A percentile compares a stretch with the other conserved stretches of the same genome.
Evolutionary conservation across 148 eudicot genomes (phyloP).

Genomic region (Bassia scoparia): DNA sequence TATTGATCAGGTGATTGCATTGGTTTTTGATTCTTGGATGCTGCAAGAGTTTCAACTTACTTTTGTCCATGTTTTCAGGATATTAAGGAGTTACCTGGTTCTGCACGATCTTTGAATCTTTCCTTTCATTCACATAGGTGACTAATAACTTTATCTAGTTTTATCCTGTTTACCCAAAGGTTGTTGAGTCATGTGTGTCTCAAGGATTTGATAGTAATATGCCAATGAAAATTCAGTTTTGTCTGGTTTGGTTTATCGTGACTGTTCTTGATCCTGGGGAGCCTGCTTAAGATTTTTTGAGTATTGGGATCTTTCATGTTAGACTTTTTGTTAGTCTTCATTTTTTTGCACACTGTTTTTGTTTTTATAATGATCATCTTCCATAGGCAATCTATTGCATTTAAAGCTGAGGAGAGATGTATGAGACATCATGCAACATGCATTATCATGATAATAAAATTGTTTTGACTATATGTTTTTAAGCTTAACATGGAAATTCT

Average conservation of each 20-base stretch:
- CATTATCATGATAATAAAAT: not conserved
- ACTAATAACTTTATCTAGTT: conserved; percentile 21
- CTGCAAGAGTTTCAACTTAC: not conserved
- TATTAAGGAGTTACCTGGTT: conserved; percentile 17
- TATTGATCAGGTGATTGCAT: no score
- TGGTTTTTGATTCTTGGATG: not conserved
- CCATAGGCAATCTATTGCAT: not conserved
- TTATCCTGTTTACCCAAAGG: not conserved
- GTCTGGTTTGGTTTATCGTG: not conserved
- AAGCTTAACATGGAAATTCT: conserved; percentile 3
- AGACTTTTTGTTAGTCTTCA: not conserved
- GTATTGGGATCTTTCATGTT: not conserved
- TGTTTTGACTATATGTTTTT: conserved; percentile 18
- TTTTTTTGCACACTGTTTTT: not conserved
- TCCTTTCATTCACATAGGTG: conserved; percentile 14
- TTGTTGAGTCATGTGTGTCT: not conserved
- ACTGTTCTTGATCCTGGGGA: not conserved
- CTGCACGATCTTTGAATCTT: conserved; percentile 18
- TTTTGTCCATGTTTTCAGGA: conserved; percentile 17
- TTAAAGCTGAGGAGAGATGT: not conserved
- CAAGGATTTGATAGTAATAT: not conserved
- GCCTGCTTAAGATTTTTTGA: not conserved
- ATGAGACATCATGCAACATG: not conserved
- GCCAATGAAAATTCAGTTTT: not conserved
- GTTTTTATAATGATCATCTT: not conserved